Base-by-base conservation (phyloP, 2,329 filamentous ascomycete genomes). In the Hypoxylon sp. region DNA sequence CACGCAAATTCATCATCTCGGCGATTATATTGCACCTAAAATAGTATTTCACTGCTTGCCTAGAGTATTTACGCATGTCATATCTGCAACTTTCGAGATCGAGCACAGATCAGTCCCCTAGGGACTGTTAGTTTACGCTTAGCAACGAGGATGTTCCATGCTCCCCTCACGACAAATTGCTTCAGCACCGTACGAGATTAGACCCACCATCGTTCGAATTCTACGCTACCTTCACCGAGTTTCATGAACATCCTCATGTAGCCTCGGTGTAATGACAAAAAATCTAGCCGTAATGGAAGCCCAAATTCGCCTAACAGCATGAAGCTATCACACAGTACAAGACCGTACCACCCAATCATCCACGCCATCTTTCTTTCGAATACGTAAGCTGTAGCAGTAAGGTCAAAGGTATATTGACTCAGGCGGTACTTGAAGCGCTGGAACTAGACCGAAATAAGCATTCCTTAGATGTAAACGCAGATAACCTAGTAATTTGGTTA, bases 141-240 rank as follows among this genome's bases (percentile, higher is more conserved):
- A 30, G 30, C 28, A 53, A 70, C 61, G 68, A 68, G 65, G 65
- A 60, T 67, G 28, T 65, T 59, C 68, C 68, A 68, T 70, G 68
- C 38, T 36, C 50, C 32, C 53, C 50, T 25, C 32, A 53, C 60
- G 50, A 50, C 57, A 59, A 41, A 60, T 34, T 50, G 30, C 41
- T 58, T 48, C 32, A 66, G 55, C n/a, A n/a, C n/a, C n/a, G n/a
- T 34, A 67, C 48, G 45, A 58, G 36, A 46, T 17, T 13, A 63
- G 68, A 68, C 65, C 68, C 65, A 68, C 68, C 36, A 34, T 36
- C 32, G 34, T 36, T 43, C 19, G 46, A 63, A 65, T 51, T 63
- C 50, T 38, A 59, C 52, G n/a, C 61, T 65, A 58, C 68, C 65
- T 65, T 53, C 68, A 68, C 68, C 68, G 65, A 67, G 59, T 56